A percentile compares a stretch with the other conserved stretches of the same genome.
phyloP scores from a whole-genome alignment of 768 basidiomycete species.

The Pisolithus microcarpus region DNA sequence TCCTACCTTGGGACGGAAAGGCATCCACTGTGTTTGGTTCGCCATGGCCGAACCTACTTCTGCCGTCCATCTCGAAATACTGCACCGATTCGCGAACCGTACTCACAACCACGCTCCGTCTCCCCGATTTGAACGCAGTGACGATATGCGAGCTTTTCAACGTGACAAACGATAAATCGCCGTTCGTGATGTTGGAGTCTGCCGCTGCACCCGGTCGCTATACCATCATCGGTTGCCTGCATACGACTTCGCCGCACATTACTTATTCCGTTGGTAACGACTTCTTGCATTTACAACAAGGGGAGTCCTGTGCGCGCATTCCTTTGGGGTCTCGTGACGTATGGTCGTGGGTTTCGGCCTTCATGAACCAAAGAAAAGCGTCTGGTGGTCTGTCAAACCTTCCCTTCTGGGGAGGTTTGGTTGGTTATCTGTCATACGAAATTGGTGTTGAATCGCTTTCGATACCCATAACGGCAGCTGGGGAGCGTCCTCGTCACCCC shows the following conservation, averaged over 20 bases:
- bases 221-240: slow-evolving; percentile 64
- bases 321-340: slow-evolving; percentile 44
- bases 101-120: slow-evolving; percentile 20
- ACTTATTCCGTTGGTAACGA: slow-evolving; percentile 50
- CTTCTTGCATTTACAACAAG: slow-evolving; percentile 40
- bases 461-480: slow-evolving; percentile 27
- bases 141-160: slow-evolving; percentile 60
- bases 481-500: slow-evolving; percentile 39
- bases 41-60: slow-evolving; percentile 50
- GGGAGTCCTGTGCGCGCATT: slow-evolving; percentile 30
- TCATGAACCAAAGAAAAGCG: slow-evolving; percentile 51
- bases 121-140: slow-evolving; percentile 36
- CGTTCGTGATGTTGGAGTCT: slow-evolving; percentile 71
- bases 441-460: slow-evolving; percentile 56
- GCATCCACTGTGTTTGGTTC: slow-evolving; percentile 36
- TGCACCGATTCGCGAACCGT: slow-evolving; percentile 23
- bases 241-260: slow-evolving; percentile 48
- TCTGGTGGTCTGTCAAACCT: slow-evolving; percentile 29
- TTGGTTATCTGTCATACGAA: slow-evolving; percentile 78
- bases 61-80: slow-evolving; percentile 13
- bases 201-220: slow-evolving; percentile 69
- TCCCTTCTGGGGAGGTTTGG: slow-evolving; percentile 81
- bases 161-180: slow-evolving; percentile 47
- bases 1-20: slow-evolving; percentile 36
- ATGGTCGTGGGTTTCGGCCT: slow-evolving; percentile 68